Base-by-base conservation (phyloP, 805 yeast species). In the Candida yuanshanica region DNA sequence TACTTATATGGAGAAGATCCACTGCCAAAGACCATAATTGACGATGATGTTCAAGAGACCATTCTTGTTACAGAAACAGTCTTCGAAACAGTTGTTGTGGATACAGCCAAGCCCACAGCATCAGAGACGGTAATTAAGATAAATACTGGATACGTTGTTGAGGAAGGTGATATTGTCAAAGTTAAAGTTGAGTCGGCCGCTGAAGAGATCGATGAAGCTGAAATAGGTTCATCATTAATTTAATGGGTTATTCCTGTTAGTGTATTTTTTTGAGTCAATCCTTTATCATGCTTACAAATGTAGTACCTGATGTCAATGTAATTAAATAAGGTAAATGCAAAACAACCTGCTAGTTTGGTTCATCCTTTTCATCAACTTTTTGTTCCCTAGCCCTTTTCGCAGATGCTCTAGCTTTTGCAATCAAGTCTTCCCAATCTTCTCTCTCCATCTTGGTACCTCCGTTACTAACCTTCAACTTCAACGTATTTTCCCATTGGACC, bases 401-500 rank as follows among this genome's bases (percentile, higher is more conserved):
- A 22, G 44, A 36, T 13, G 36, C 40, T 16, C 33, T 49, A 4
- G 52, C 52, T 14, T 38, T 41, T 9, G 38, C 22, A 10, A 56
- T 47, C 37, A 56, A 36, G 3, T 44, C 46, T 12, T 21, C 45
- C 59, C 59, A 55, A 8, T 49, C 51, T 8, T 43, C 46, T 17
- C 37, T 42, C 37, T 46, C 52, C 36, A 49, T 29, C 37, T 44
- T 42, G 7, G 34, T 31, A 18, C 34, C 34, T n/a, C 35, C 41
- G 2, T 32, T 36, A 12, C 27, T 32, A 17, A 31, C 21, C 14
- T 47, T 44, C 12, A 45, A 42, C 22, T 44, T 43, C 16, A 52
- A 25, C 6, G 65, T 50, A 8, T 57, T 58, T 53, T 88, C 96
- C 95, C 95, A 84, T 51, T 78, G 77, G 18, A 63, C 58, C 29